Conservation (phyloP, 164 flowering plant species). For the Piper longum region DNA sequence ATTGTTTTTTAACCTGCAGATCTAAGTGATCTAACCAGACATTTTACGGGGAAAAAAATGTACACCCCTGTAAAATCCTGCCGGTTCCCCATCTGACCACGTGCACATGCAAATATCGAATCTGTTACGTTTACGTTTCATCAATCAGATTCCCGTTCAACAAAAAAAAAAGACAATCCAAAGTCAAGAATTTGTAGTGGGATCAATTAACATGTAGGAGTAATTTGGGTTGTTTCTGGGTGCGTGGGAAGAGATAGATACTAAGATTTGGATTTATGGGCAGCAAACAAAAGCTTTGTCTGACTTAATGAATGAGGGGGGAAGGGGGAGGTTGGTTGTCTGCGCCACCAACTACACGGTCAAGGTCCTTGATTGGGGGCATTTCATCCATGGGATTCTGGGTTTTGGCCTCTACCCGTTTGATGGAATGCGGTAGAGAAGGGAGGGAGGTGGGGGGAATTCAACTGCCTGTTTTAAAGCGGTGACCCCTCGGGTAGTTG, state of each 20-base stretch:
- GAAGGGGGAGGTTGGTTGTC: constrained; percentile 36
- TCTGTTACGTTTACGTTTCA: background rate
- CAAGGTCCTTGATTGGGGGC: background rate
- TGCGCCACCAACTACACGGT: constrained; percentile 20
- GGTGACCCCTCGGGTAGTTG: constrained; percentile 24
- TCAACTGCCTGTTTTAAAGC: background rate
- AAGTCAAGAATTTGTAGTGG: background rate
- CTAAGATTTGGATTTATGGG: background rate
- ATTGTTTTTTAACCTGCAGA: too few species aligned
- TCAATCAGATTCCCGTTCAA: background rate
- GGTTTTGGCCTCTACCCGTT: background rate
- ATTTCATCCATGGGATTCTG: background rate
- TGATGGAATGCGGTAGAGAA: constrained; percentile 1
- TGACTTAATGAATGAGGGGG: background rate
- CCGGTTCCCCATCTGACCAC: too few species aligned
- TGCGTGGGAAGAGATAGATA: background rate
- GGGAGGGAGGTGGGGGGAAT: constrained; percentile 3
- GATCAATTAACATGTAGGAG: background rate
- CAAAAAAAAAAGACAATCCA: background rate
- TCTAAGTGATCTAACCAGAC: too few species aligned
- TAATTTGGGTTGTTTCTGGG: background rate
- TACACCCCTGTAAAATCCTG: too few species aligned
- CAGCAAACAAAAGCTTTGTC: background rate
- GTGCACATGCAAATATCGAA: too few species aligned
- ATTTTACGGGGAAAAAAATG: too few species aligned